Evolutionary conservation across 1,139 yeast genomes (phyloP).

Genomic region (Pichia terricola): DNA sequence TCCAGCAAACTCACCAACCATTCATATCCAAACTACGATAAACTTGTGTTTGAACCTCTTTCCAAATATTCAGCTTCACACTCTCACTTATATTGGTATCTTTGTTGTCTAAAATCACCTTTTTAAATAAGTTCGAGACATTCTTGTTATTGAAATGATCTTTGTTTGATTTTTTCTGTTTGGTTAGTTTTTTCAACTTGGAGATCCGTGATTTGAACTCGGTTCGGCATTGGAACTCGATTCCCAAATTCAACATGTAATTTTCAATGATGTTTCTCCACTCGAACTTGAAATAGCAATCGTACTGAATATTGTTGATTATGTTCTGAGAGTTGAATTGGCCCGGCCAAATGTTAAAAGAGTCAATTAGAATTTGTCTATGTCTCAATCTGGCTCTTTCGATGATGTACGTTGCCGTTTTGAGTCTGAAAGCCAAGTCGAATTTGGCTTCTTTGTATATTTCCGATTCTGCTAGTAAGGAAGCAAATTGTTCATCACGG

Average conservation of each 20-base stretch:
- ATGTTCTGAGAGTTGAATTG: slow-evolving; percentile 14
- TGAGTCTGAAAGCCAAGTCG: slow-evolving; percentile 39
- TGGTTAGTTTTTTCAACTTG: slow-evolving; percentile 17
- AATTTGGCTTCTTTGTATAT: slow-evolving; percentile 50
- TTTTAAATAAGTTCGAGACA: slow-evolving; percentile 14
- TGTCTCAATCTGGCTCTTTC: slow-evolving; percentile 46
- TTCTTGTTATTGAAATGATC: slow-evolving; percentile 6
- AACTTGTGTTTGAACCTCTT: slow-evolving; percentile 46
- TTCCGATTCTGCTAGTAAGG: slow-evolving; percentile 43
- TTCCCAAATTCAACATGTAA: slow-evolving; percentile 51
- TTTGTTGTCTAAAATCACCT: slow-evolving; percentile 18
- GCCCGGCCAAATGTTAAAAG: slow-evolving; percentile 16
- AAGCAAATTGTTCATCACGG: slow-evolving; percentile 37
- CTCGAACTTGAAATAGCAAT: slow-evolving; percentile 29
- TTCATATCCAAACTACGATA: slow-evolving; percentile 33
- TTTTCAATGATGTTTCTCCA: slow-evolving; percentile 66
- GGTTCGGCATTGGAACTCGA: slow-evolving; percentile 57
- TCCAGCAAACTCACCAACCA: slow-evolving; percentile 4
- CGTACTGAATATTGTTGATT: slow-evolving; percentile 13
- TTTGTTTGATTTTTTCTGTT: slow-evolving; percentile 4
- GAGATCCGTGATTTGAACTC: slow-evolving; percentile 40
- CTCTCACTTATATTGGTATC: slow-evolving; percentile 32
- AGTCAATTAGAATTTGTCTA: slow-evolving; percentile 23
- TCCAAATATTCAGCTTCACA: slow-evolving; percentile 51
- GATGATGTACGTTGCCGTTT: slow-evolving; percentile 53